These are phyloP conservation scores for Glutinoglossum americanum DNA, from an alignment of 495 filamentous ascomycete genomes.

Conservation along the genomic window DNA sequence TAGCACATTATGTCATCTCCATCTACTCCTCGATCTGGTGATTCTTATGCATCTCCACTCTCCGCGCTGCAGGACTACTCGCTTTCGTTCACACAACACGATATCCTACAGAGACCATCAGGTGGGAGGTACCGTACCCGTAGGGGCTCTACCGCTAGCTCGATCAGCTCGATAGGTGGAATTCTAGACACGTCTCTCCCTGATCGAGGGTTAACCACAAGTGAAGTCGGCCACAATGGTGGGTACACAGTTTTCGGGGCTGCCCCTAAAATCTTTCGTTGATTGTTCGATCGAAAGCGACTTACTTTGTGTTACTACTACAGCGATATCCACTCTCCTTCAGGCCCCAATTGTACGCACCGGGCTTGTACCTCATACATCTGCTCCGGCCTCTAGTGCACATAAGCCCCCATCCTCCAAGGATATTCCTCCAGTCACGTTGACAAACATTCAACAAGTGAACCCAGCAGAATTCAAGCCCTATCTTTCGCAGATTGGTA, in stretches of 20 bases:
- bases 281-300: neutral
- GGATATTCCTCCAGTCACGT: slow-evolving; percentile 85
- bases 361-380: slow-evolving; percentile 54
- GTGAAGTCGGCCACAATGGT: slow-evolving; percentile 69
- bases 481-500: slow-evolving; percentile 36
- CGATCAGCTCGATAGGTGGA: slow-evolving; percentile 42
- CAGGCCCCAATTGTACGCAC: slow-evolving; percentile 81
- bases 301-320: neutral
- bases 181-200: slow-evolving; percentile 42
- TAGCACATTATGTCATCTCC: neutral
- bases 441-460: slow-evolving; percentile 75
- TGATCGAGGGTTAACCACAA: slow-evolving; percentile 35
- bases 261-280: neutral
- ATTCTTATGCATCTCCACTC: neutral
- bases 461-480: slow-evolving; percentile 58
- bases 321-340: slow-evolving; percentile 80
- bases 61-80: neutral
- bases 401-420: slow-evolving; percentile 69
- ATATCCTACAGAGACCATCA: slow-evolving; percentile 13
- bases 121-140: slow-evolving; percentile 20
- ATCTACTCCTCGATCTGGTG: neutral
- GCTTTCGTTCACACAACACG: neutral
- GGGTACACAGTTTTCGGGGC: slow-evolving; percentile 5
- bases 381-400: slow-evolving; percentile 37
- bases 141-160: slow-evolving; percentile 72